Evolutionary conservation across 495 filamentous ascomycete genomes (phyloP).

Genomic region (Xylaria flabelliformis): DNA sequence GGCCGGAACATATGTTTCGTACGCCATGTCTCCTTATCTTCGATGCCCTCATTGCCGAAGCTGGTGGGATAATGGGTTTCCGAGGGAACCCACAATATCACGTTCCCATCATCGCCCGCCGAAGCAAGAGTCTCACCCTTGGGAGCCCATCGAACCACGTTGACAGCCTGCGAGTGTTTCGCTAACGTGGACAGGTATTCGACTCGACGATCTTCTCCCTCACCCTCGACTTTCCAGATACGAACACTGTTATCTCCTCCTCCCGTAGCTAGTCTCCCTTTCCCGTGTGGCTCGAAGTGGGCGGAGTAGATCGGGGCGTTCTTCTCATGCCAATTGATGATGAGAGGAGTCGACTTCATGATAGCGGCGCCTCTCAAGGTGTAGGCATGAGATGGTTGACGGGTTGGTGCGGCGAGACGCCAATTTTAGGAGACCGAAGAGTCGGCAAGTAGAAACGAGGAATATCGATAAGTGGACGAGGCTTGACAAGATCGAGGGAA

Average conservation of each 20-base stretch:
- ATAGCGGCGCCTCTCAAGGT: conserved; percentile 43
- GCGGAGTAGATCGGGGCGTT: conserved; percentile 94
- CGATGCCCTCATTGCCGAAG: conserved; percentile 82
- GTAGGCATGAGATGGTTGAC: conserved; percentile 28
- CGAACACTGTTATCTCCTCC: conserved; percentile 98
- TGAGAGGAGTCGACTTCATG: conserved; percentile 91
- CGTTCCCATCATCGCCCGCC: conserved; percentile 96
- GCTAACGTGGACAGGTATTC: conserved; percentile 88
- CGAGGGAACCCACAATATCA: conserved; percentile 91
- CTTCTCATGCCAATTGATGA: conserved; percentile 95
- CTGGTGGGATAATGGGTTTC: conserved; percentile 63
- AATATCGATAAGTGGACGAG: background rate
- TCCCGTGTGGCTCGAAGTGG: conserved; percentile 94
- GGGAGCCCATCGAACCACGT: conserved; percentile 95
- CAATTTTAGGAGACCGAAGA: background rate
- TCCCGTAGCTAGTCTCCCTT: conserved; percentile 88
- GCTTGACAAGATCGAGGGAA: background rate
- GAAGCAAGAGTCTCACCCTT: conserved; percentile 93
- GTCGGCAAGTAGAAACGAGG: background rate
- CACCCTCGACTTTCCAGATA: conserved; percentile 88
- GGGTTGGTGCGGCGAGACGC: conserved; percentile 7
- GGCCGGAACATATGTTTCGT: conserved; percentile 97
- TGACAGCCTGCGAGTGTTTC: conserved; percentile 97
- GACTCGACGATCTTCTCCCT: conserved; percentile 86
- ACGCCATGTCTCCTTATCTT: conserved; percentile 97